A percentile compares a stretch with the other conserved stretches of the same genome.
These are phyloP conservation scores for Antitrichia curtipendula DNA, from an alignment of 225 moss, liverwort and hornwort species.

Conservation along the genomic window DNA sequence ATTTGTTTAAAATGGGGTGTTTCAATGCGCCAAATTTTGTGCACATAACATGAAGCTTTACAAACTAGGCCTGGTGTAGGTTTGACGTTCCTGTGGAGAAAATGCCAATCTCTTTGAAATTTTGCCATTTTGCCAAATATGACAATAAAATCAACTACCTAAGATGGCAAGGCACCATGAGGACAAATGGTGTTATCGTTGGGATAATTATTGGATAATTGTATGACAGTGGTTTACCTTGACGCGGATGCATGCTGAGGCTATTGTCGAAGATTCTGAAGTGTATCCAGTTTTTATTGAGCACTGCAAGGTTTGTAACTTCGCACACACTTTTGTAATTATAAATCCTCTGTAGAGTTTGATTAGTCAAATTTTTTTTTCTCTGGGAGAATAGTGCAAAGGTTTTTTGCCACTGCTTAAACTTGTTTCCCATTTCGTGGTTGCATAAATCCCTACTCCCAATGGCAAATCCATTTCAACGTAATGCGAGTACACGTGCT, in stretches of 20 bases:
- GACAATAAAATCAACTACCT: background rate
- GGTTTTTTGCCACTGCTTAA: too few species aligned
- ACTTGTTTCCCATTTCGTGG: background rate
- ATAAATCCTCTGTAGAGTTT: background rate
- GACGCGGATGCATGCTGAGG: constrained; percentile 55
- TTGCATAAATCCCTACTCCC: background rate
- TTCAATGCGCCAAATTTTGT: background rate
- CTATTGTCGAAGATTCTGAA: constrained; percentile 42
- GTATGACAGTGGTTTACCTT: constrained; percentile 64
- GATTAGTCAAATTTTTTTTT: too few species aligned
- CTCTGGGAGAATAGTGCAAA: background rate
- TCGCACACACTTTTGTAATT: background rate
- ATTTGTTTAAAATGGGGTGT: background rate
- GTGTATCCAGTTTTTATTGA: constrained; percentile 58
- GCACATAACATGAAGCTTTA: background rate
- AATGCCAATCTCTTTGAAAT: background rate
- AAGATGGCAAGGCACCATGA: background rate
- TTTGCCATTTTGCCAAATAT: background rate
- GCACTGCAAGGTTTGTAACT: constrained; percentile 57
- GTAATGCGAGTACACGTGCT: background rate
- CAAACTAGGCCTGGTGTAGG: background rate
- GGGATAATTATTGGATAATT: background rate
- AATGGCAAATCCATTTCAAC: background rate
- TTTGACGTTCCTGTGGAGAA: background rate
- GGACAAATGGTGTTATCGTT: background rate